Evolutionary conservation across 768 basidiomycete species (phyloP), one percentile per base, ranked within the genome.

Genomic region (Mycena epipterygia): DNA sequence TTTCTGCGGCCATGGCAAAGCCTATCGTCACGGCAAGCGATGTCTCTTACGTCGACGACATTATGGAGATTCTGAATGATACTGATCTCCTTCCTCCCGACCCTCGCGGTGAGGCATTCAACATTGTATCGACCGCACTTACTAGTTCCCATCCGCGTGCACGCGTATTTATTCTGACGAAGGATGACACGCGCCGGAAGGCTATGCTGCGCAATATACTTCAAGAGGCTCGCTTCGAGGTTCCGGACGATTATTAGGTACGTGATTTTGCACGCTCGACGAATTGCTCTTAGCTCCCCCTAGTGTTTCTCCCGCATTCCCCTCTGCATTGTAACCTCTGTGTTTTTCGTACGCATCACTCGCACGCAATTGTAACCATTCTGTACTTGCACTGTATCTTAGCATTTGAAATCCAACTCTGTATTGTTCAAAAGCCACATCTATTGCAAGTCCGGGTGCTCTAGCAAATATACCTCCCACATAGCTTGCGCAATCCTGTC

Each of bases 31-130:
- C 58, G 27, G 29, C 57, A 2, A 51, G 61, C 1, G 59, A 68
- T 23, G 16, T 59, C 32, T 37, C 33, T 33, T 30, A 61, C 29
- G 16, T 52, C 42, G 37, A 37, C 58, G 17, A 41, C 17, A 39
- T 59, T 52, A 23, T 59, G 14, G 6, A 37, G 11, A 67, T 67
- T 23, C 55, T 67, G n/a, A 27, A 59, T 12, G 49, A 67, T 23
- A 30, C 37, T 1, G 35, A 35, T 5, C 44, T 67, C 5, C 64
- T 67, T n/a, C 56, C 57, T 5, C 14, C 19, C 5, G 53, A 65
- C 33, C 52, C 35, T 8, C 37, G n/a, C 33, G 53, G 64, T 11
- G 39, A n/a, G 21, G 21, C 46, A 5, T 65, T 53, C 42, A 9
- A 17, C 30, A 44, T 33, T 25, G 64, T 65, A 8, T 39, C 55